Evolutionary conservation across 2,329 filamentous ascomycete species (phyloP).

Genomic region (Ophiostoma pallidulum): DNA sequence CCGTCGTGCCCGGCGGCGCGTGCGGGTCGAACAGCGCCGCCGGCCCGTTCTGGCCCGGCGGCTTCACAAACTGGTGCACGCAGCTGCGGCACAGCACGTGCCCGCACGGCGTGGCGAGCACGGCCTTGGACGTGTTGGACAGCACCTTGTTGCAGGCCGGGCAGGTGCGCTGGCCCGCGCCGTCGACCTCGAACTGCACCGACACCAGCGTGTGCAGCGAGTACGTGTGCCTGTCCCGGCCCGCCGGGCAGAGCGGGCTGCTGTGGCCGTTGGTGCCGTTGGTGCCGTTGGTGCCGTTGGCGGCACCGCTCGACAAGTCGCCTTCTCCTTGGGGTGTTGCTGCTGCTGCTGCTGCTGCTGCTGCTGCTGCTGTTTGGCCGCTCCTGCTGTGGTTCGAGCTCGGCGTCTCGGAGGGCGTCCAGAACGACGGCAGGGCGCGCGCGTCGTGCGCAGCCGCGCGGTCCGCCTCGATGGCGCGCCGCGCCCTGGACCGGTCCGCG

Average conservation of each 20-base stretch:
- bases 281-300: background rate
- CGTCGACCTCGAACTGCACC: constrained; percentile 55
- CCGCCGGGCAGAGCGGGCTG: constrained; percentile 7
- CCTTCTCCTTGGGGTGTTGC: no score
- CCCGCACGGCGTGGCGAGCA: constrained; percentile 78
- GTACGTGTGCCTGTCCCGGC: constrained; percentile 42
- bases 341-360: no score
- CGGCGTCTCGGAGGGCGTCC: constrained; percentile 80
- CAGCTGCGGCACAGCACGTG: constrained; percentile 86
- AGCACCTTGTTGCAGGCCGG: constrained; percentile 79
- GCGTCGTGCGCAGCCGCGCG: constrained; percentile 57
- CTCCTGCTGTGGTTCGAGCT: constrained; percentile 30
- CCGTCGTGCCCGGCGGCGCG: constrained; percentile 34
- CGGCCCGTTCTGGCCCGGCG: constrained; percentile 24
- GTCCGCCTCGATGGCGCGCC: constrained; percentile 62
- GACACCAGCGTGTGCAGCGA: constrained; percentile 69
- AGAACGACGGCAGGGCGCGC: constrained; percentile 69
- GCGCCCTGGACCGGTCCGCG: constrained; percentile 61
- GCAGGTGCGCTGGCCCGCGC: constrained; percentile 44
- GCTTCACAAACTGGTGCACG: constrained; percentile 71
- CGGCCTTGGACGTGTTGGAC: constrained; percentile 71
- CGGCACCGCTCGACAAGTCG: constrained; percentile 28
- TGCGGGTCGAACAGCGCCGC: constrained; percentile 43
- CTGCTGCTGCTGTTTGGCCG: no score
- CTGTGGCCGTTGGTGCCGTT: background rate